Percentiles rank a stretch among this genome's conserved stretches.
Conservation (phyloP, 192 early-diverging fungal genomes). For the Backusella macrospora region DNA sequence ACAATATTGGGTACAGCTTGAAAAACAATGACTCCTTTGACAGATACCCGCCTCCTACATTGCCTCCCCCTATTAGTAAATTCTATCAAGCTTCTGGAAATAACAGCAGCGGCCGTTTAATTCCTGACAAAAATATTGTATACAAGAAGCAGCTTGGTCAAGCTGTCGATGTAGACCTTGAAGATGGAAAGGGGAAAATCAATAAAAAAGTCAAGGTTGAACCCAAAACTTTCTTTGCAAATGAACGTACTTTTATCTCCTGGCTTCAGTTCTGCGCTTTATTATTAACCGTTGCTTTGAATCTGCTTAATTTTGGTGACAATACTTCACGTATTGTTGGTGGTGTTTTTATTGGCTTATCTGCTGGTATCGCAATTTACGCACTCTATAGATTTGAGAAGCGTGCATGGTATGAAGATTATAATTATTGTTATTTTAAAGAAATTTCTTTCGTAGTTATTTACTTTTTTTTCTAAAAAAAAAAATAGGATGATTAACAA, state of each 20-base stretch:
- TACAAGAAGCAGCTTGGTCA: slow-evolving; percentile 11
- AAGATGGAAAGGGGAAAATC: background rate
- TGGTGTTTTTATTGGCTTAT: slow-evolving; percentile 37
- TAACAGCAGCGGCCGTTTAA: background rate
- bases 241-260: slow-evolving; percentile 85
- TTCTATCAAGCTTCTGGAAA: slow-evolving; percentile 20
- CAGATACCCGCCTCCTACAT: background rate
- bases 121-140: background rate
- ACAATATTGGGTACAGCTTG: background rate
- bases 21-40: slow-evolving; percentile 13
- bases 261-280: slow-evolving; percentile 77
- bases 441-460: background rate
- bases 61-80: slow-evolving; percentile 6
- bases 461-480: background rate
- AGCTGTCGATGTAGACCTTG: background rate
- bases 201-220: slow-evolving; percentile 44
- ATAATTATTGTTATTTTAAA: background rate
- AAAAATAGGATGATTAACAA: slow-evolving; percentile 34
- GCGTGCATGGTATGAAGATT: slow-evolving; percentile 28
- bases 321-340: slow-evolving; percentile 21
- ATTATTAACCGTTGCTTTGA: slow-evolving; percentile 67
- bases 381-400: slow-evolving; percentile 40
- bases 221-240: slow-evolving; percentile 86
- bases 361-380: slow-evolving; percentile 35
- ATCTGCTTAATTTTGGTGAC: slow-evolving; percentile 68